These are phyloP conservation scores for Citrus mangshanensis DNA, from an alignment of 345 rosid species.

Conservation along the genomic window DNA sequence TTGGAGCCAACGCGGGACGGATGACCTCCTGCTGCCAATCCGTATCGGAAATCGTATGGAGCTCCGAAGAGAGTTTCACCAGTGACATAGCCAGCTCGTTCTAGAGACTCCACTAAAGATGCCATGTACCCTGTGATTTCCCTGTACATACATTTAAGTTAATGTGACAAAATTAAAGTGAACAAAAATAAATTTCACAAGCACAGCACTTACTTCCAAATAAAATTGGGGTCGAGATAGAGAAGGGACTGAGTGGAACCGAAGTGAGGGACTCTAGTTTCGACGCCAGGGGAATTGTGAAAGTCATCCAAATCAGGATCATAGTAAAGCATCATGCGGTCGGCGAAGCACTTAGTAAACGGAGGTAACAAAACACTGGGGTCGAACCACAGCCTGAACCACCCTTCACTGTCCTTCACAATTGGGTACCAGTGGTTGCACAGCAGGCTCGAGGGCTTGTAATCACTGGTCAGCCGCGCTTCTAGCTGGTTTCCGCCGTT, in stretches of 20 bases:
- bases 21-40: slow-evolving; percentile 65
- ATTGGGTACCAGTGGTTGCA: slow-evolving; percentile 59
- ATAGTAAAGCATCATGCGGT: slow-evolving; percentile 71
- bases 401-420: slow-evolving; percentile 47
- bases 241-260: slow-evolving; percentile 77
- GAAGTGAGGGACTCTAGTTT: slow-evolving; percentile 58
- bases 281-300: slow-evolving; percentile 68
- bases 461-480: slow-evolving; percentile 53
- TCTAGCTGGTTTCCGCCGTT: slow-evolving; percentile 89
- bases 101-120: slow-evolving; percentile 56
- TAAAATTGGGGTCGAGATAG: slow-evolving; percentile 60
- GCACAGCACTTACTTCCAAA: slow-evolving; percentile 50
- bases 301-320: slow-evolving; percentile 61
- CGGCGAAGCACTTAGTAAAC: slow-evolving; percentile 66
- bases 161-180: not conserved
- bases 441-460: slow-evolving; percentile 48
- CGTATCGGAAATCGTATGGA: slow-evolving; percentile 89
- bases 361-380: slow-evolving; percentile 58
- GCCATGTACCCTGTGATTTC: slow-evolving; percentile 61
- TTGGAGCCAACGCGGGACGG: slow-evolving; percentile 63
- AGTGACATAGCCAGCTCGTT: slow-evolving; percentile 50
- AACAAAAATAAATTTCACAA: not conserved
- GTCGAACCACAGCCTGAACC: slow-evolving; percentile 95
- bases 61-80: slow-evolving; percentile 72
- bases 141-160: slow-evolving; percentile 28